These are phyloP conservation scores for Eucalyptus virginea DNA, from an alignment of 345 rosid genomes.

Conservation along the genomic window DNA sequence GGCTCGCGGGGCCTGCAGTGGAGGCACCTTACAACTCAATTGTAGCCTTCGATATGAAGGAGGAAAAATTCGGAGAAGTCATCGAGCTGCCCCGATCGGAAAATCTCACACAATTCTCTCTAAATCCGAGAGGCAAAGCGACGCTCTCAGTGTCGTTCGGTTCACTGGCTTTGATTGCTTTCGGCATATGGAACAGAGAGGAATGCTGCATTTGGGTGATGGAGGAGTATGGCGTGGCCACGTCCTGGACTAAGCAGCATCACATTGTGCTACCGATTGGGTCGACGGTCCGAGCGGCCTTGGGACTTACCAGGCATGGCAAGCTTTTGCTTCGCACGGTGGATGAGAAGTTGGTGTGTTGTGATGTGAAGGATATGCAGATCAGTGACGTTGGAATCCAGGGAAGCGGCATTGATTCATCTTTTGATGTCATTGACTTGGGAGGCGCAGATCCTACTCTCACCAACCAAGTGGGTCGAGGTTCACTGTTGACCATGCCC, in stretches of 20 bases:
- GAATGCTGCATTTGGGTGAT: not conserved
- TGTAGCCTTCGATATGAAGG: not conserved
- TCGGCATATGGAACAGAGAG: not conserved
- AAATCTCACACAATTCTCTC: not conserved
- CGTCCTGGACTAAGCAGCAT: not conserved
- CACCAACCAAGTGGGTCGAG: not conserved
- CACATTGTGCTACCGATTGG: not conserved
- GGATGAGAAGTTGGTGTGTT: not conserved
- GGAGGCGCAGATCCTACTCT: not conserved
- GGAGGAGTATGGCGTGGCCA: not conserved
- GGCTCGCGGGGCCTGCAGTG: not conserved
- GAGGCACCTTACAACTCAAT: not conserved
- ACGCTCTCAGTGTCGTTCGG: not conserved
- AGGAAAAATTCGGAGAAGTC: not conserved
- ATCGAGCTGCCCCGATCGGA: not conserved
- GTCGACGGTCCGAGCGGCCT: not conserved
- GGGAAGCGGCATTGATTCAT: not conserved
- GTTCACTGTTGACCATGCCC: not conserved
- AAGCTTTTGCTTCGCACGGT: not conserved
- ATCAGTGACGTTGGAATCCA: not conserved
- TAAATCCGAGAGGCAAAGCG: not conserved
- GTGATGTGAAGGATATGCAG: not conserved
- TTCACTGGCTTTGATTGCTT: not conserved
- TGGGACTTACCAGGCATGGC: not conserved
- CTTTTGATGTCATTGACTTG: not conserved